Conservation (phyloP, 306 rosid species). For the Inga oerstediana region DNA sequence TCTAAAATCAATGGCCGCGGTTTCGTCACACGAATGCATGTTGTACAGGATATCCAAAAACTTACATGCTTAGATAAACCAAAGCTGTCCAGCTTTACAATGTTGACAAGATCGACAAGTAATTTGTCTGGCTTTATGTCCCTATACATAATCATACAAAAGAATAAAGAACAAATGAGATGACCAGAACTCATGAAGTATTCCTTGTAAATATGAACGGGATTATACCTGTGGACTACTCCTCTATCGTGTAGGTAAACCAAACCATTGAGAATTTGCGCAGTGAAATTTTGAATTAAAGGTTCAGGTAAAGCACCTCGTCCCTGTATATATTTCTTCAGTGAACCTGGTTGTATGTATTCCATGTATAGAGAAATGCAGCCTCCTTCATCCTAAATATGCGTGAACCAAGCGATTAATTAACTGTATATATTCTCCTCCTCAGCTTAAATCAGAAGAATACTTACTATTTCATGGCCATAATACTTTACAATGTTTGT, state of each 20-base stretch:
- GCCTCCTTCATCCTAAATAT: background rate
- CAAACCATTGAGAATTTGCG: no score
- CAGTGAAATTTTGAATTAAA: background rate
- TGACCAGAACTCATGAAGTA: no score
- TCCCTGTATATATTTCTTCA: background rate
- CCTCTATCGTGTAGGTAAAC: no score
- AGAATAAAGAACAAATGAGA: no score
- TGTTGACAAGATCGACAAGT: background rate
- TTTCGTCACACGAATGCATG: no score
- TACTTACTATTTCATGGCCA: background rate
- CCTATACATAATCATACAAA: no score
- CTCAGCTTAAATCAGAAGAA: background rate
- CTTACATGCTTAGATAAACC: background rate
- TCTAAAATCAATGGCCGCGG: no score
- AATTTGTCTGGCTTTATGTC: no score
- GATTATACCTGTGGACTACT: no score
- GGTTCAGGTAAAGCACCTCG: background rate
- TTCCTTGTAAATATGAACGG: no score
- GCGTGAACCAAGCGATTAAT: background rate
- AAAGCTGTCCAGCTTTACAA: background rate
- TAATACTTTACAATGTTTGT: background rate
- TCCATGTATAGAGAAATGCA: background rate
- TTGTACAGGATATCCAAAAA: background rate
- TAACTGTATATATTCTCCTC: background rate
- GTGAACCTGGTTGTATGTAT: background rate